phyloP scores from a whole-genome alignment of 208 protist species.

The Trypanosoma boissoni region DNA sequence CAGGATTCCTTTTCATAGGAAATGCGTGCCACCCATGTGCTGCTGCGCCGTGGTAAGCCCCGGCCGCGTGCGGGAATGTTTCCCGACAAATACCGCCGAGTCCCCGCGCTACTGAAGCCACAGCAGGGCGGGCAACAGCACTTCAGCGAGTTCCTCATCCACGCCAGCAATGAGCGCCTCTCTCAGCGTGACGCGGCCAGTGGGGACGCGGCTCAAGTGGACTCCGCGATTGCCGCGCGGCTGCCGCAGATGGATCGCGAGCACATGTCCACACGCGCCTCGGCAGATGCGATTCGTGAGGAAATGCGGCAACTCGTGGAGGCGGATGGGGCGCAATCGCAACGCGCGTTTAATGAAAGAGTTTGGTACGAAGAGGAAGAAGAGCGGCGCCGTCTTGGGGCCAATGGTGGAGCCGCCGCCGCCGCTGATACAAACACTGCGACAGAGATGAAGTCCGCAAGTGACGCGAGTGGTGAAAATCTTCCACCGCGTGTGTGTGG shows the following conservation, averaged over 20 bases:
- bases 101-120: constrained; percentile 70
- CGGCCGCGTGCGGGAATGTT: constrained; percentile 81
- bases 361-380: constrained; percentile 74
- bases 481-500: constrained; percentile 71
- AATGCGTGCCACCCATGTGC: constrained; percentile 16
- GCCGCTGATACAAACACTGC: neutral
- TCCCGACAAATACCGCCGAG: constrained; percentile 81
- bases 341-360: constrained; percentile 80
- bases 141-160: constrained; percentile 77
- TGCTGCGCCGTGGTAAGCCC: constrained; percentile 82
- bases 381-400: constrained; percentile 8
- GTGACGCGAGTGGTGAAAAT: neutral
- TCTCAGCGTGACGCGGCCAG: constrained; percentile 8
- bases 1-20: neutral
- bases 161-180: constrained; percentile 55
- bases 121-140: constrained; percentile 87
- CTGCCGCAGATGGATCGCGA: constrained; percentile 70
- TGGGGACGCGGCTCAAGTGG: constrained; percentile 5
- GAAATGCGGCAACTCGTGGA: constrained; percentile 60
- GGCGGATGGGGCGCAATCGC: constrained; percentile 51
- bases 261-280: constrained; percentile 37
- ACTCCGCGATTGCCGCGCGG: constrained; percentile 17
- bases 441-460: neutral
- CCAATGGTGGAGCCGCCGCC: neutral
- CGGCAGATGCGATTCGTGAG: constrained; percentile 33